Evolutionary conservation across 2,329 filamentous ascomycete genomes (phyloP).

Genomic region (Gremmenia infestans): DNA sequence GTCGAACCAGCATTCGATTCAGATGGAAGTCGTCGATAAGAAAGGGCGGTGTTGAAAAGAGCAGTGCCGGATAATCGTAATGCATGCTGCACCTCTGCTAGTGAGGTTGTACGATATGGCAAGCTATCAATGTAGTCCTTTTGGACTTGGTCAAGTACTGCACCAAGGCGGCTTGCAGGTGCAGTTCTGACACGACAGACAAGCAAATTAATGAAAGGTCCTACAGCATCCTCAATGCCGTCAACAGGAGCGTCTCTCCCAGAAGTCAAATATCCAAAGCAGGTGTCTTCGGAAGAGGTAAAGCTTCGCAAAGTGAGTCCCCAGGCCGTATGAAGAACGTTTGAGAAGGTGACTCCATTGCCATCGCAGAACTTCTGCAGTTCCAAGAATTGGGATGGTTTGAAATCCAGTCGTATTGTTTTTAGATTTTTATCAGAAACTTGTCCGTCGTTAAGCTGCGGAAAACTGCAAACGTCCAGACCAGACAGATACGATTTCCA

Average conservation of each 20-base stretch:
- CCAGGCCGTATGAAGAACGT: constrained; percentile 35
- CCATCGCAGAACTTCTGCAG: constrained; percentile 36
- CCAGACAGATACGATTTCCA: constrained; percentile 23
- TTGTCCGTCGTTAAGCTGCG: constrained; percentile 19
- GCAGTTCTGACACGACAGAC: constrained; percentile 19
- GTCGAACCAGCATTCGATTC: neutral
- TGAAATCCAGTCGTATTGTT: constrained; percentile 9
- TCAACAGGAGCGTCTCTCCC: constrained; percentile 41
- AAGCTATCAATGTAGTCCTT: constrained; percentile 31
- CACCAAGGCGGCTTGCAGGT: constrained; percentile 22
- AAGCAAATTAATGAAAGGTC: constrained; percentile 39
- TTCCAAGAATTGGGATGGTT: constrained; percentile 4
- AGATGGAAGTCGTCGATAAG: constrained; percentile 2
- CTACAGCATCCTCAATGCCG: constrained; percentile 41
- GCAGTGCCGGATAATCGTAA: constrained; percentile 5
- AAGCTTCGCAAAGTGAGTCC: constrained; percentile 36
- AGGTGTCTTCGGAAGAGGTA: constrained; percentile 28
- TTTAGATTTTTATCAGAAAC: constrained; percentile 9
- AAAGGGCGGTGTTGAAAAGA: constrained; percentile 17
- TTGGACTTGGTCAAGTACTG: constrained; percentile 25
- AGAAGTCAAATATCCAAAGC: constrained; percentile 36
- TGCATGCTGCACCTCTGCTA: constrained; percentile 35
- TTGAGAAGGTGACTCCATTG: constrained; percentile 33
- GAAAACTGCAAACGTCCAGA: constrained; percentile 33
- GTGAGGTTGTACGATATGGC: constrained; percentile 35